These are phyloP conservation scores for Xylaria sp. DNA, from an alignment of 495 filamentous ascomycete species.

Conservation along the genomic window DNA sequence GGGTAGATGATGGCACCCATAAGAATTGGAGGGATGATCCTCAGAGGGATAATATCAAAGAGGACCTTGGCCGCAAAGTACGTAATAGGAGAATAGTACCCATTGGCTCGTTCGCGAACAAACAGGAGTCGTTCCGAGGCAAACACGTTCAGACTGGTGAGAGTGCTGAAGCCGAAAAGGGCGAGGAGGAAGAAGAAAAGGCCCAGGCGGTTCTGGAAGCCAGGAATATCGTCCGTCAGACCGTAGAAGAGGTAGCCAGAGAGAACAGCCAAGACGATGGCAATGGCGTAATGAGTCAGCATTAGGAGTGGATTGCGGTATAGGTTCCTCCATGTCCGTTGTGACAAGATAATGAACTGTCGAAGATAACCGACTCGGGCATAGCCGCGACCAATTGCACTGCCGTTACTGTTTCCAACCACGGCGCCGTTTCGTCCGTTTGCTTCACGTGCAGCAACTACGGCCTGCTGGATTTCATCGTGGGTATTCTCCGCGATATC, in stretches of 20 bases:
- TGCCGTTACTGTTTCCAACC: constrained; percentile 45
- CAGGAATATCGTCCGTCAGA: constrained; percentile 90
- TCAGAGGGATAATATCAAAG: constrained; percentile 93
- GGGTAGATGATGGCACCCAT: constrained; percentile 98
- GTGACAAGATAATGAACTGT: constrained; percentile 89
- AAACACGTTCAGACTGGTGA: constrained; percentile 93
- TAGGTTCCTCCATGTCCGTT: constrained; percentile 94
- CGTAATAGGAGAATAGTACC: constrained; percentile 96
- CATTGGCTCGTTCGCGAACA: constrained; percentile 92
- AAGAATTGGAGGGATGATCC: constrained; percentile 93
- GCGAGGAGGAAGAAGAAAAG: constrained; percentile 98
- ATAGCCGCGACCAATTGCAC: constrained; percentile 76
- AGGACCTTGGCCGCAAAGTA: constrained; percentile 95
- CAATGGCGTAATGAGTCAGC: constrained; percentile 99
- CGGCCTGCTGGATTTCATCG: constrained; percentile 78
- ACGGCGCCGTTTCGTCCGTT: constrained; percentile 70
- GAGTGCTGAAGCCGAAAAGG: constrained; percentile 93
- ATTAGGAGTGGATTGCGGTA: constrained; percentile 98
- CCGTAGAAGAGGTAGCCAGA: constrained; percentile 97
- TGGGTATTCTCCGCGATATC: constrained; percentile 79
- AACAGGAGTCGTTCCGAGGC: constrained; percentile 91
- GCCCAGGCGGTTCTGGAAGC: constrained; percentile 98
- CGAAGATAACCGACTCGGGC: constrained; percentile 75
- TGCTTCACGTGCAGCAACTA: constrained; percentile 63
- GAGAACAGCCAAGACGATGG: constrained; percentile 90